Evolutionary conservation across 1,284 basidiomycete species (phyloP).

Genomic region (Pseudozyma thailandica): DNA sequence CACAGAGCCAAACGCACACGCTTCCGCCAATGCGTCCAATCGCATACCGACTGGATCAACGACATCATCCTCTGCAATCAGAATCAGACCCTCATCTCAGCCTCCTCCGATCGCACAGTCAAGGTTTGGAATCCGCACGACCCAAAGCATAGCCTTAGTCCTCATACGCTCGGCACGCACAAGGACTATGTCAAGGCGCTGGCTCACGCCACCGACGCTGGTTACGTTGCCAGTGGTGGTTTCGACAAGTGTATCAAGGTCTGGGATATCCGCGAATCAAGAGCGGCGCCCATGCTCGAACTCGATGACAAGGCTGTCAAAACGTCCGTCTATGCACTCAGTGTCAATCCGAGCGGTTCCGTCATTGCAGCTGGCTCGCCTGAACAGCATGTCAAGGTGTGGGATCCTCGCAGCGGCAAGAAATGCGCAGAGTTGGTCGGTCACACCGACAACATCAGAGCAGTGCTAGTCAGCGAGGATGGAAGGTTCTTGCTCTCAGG

Average conservation of each 20-base stretch:
- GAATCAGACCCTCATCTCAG: constrained; percentile 93
- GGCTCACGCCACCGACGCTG: constrained; percentile 52
- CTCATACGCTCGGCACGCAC: constrained; percentile 83
- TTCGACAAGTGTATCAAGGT: constrained; percentile 93
- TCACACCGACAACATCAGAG: constrained; percentile 94
- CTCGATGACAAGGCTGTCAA: constrained; percentile 43
- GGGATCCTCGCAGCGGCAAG: constrained; percentile 79
- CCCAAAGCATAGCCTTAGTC: constrained; percentile 72
- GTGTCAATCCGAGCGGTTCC: constrained; percentile 77
- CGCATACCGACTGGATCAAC: constrained; percentile 89
- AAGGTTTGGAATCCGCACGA: constrained; percentile 93
- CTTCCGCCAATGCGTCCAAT: constrained; percentile 61
- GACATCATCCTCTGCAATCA: constrained; percentile 91
- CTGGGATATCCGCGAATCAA: constrained; percentile 73
- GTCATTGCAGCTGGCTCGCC: constrained; percentile 89
- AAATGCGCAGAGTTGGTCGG: constrained; percentile 71
- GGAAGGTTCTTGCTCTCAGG: constrained; percentile 74
- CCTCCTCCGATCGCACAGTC: constrained; percentile 93
- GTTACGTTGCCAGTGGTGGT: constrained; percentile 81
- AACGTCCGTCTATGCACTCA: constrained; percentile 67
- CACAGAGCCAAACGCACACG: constrained; percentile 23
- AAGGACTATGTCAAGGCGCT: constrained; percentile 88
- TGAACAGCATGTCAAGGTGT: constrained; percentile 86
- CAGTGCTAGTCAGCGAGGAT: constrained; percentile 87
- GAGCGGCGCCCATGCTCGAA: constrained; percentile 59